These are phyloP conservation scores for Scortechinia acanthostroma DNA, from an alignment of 2,329 filamentous ascomycete species.

Conservation along the genomic window DNA sequence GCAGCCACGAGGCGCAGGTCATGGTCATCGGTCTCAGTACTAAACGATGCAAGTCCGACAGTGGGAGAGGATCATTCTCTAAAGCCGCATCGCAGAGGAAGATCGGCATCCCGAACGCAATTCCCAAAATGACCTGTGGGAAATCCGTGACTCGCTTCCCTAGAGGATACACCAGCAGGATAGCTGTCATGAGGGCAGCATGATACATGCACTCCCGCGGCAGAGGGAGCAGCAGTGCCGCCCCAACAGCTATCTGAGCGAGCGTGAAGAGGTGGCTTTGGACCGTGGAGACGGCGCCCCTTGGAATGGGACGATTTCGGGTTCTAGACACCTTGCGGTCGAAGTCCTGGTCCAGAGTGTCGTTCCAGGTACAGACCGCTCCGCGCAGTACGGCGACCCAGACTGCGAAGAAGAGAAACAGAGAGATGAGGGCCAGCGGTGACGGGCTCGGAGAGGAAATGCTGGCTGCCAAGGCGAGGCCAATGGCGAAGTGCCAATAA, in stretches of 20 bases:
- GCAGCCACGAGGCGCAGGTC: slow-evolving; percentile 59
- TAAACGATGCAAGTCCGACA: too few species aligned
- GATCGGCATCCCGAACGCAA: slow-evolving; percentile 87
- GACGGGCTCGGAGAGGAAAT: slow-evolving; percentile 47
- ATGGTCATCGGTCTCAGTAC: too few species aligned
- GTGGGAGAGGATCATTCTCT: slow-evolving; percentile 68
- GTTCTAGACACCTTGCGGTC: slow-evolving; percentile 75
- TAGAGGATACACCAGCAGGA: slow-evolving; percentile 73
- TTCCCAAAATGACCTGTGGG: slow-evolving; percentile 73
- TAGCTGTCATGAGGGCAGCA: slow-evolving; percentile 64
- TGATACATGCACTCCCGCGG: slow-evolving; percentile 70
- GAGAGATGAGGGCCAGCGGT: slow-evolving; percentile 60
- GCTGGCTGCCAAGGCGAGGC: slow-evolving; percentile 64
- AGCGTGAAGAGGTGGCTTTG: slow-evolving; percentile 69
- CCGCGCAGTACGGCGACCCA: slow-evolving; percentile 81
- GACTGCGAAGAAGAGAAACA: slow-evolving; percentile 62
- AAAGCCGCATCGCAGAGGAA: slow-evolving; percentile 82
- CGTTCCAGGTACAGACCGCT: slow-evolving; percentile 82
- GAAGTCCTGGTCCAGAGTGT: slow-evolving; percentile 82
- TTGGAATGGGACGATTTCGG: slow-evolving; percentile 71
- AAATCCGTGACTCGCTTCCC: slow-evolving; percentile 84
- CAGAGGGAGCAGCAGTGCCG: slow-evolving; percentile 71
- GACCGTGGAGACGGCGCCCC: slow-evolving; percentile 67
- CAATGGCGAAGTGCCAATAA: slow-evolving; percentile 76
- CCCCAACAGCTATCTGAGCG: slow-evolving; percentile 64